phyloP scores from a whole-genome alignment of 2,329 filamentous ascomycete genomes.

The Trichoderma oligosporum region DNA sequence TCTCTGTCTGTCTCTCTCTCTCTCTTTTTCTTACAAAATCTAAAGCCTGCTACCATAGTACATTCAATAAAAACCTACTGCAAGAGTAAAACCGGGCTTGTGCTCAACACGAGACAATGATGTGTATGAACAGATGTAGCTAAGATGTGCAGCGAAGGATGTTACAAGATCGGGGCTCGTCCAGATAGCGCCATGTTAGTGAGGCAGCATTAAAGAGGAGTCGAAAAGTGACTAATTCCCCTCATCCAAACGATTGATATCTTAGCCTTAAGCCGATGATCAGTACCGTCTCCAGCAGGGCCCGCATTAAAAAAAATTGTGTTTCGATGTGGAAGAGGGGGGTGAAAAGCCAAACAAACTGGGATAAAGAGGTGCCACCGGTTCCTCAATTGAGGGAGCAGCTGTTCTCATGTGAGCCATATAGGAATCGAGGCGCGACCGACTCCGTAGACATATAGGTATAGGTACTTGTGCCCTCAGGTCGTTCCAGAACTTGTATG shows the following conservation, averaged over 20 bases:
- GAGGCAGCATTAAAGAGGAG: not conserved
- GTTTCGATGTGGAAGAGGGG: no score
- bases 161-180: not conserved
- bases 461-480: no score
- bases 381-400: not conserved
- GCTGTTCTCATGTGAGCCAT: conserved; percentile 1
- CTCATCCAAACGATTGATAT: not conserved
- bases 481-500: not conserved
- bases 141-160: not conserved
- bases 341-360: not conserved
- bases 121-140: conserved; percentile 7
- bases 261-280: no score
- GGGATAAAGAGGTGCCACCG: not conserved
- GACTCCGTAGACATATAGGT: no score
- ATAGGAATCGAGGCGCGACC: no score
- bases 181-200: not conserved
- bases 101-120: conserved; percentile 1
- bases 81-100: not conserved
- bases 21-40: no score
- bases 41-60: no score
- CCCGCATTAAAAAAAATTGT: no score
- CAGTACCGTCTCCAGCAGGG: no score
- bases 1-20: no score
- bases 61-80: no score
- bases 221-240: not conserved